These are phyloP conservation scores for Suillus variegatus DNA, from an alignment of 768 basidiomycete genomes.

Conservation along the genomic window DNA sequence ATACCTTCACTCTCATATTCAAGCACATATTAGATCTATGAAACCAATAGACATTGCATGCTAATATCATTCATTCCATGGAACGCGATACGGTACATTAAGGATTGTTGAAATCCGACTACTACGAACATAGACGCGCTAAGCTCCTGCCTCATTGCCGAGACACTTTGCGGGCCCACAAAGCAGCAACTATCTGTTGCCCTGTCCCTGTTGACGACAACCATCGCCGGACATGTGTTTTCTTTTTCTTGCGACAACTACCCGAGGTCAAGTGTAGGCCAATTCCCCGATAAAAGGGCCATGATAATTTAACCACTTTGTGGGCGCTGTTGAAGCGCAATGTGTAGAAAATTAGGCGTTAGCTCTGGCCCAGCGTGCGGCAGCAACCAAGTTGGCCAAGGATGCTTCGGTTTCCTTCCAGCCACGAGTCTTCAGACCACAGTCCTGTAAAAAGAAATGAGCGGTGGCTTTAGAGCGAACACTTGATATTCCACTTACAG, in stretches of 20 bases:
- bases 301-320: conserved; percentile 63
- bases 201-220: conserved; percentile 16
- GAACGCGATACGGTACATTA: conserved; percentile 28
- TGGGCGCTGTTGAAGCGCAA: conserved; percentile 93
- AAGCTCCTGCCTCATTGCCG: conserved; percentile 26
- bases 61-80: conserved; percentile 10
- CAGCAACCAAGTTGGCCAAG: conserved; percentile 82
- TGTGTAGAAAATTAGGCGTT: conserved; percentile 57
- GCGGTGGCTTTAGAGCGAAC: background rate
- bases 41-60: background rate
- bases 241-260: conserved; percentile 45
- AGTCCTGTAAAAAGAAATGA: conserved; percentile 54
- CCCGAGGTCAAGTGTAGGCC: conserved; percentile 53
- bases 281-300: conserved; percentile 25
- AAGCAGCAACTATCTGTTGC: conserved; percentile 27
- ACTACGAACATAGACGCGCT: conserved; percentile 42
- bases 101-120: conserved; percentile 85
- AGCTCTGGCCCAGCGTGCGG: conserved; percentile 91
- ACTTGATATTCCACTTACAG: conserved; percentile 42
- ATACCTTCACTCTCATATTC: background rate
- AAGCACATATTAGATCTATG: background rate
- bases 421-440: conserved; percentile 97
- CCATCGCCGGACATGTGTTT: conserved; percentile 23
- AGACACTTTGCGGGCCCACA: conserved; percentile 27
- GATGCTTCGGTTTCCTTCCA: conserved; percentile 98